Percentiles rank a stretch among this genome's conserved stretches.
These are phyloP conservation scores for Falciphora oryzae DNA, from an alignment of 2,329 filamentous ascomycete genomes.

Conservation along the genomic window DNA sequence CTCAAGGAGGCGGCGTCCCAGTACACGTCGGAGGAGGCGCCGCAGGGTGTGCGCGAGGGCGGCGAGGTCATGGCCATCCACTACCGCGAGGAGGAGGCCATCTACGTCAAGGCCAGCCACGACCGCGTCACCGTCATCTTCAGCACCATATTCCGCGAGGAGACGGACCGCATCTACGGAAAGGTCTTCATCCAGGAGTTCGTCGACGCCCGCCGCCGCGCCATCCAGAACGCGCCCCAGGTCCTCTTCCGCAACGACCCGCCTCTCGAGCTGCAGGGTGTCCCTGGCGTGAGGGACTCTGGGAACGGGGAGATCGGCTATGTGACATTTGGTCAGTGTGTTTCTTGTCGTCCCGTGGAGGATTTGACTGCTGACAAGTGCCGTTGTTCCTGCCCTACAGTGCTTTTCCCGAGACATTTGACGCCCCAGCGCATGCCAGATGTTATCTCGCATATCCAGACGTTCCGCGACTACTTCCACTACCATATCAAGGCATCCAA, in stretches of 20 bases:
- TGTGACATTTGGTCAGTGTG: slow-evolving; percentile 81
- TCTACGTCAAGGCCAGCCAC: slow-evolving; percentile 95
- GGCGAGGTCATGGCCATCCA: slow-evolving; percentile 94
- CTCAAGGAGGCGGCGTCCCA: slow-evolving; percentile 84
- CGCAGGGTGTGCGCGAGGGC: slow-evolving; percentile 82
- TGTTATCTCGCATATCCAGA: slow-evolving; percentile 98
- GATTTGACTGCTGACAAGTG: background rate
- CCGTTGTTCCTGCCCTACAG: slow-evolving; percentile 35
- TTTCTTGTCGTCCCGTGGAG: background rate
- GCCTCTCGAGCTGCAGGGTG: slow-evolving; percentile 81
- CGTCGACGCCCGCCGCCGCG: slow-evolving; percentile 88
- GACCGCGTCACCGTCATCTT: slow-evolving; percentile 99
- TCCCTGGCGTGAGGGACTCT: slow-evolving; percentile 72
- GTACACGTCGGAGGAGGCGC: slow-evolving; percentile 90
- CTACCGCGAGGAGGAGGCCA: slow-evolving; percentile 97
- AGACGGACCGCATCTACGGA: slow-evolving; percentile 94
- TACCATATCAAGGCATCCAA: slow-evolving; percentile 99
- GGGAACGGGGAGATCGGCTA: slow-evolving; percentile 88
- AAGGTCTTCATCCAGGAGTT: slow-evolving; percentile 99
- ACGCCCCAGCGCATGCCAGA: slow-evolving; percentile 85
- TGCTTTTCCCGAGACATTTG: slow-evolving; percentile 92
- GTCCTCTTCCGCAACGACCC: slow-evolving; percentile 94
- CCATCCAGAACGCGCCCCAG: slow-evolving; percentile 97
- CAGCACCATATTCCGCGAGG: slow-evolving; percentile 95
- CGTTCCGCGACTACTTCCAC: slow-evolving; percentile 99